Base-by-base conservation (phyloP, 306 rosid species). In the Glycine soja region DNA sequence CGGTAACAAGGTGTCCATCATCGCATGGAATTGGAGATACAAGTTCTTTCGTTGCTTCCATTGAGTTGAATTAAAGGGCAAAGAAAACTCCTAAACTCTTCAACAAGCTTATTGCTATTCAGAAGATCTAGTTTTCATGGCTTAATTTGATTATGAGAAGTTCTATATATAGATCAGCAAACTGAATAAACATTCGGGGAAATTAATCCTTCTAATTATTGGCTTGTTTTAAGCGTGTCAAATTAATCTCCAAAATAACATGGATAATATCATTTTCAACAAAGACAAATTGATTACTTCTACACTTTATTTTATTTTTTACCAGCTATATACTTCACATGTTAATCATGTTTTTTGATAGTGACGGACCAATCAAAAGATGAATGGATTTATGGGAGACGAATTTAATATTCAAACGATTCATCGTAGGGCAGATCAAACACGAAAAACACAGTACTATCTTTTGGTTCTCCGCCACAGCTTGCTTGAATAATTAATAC, bases 1-100 rank as follows among this genome's bases (percentile, higher is more conserved):
- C 63, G 1, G 94, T 90, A 62, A 87, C 77, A 2, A 86, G 34
- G 65, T 83, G 75, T 68, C 88, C 87, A 13, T 86, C 75, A 18
- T 86, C 68, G 46, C 38, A 34, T 34, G 38, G 3, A 34, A 4
- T 34, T 34, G 38, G 38, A 34, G 38, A 34, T 4, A 34, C 38
- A 34, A 34, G 3, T 34, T 4, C 38, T 34, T 34, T 34, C 51
- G 6, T 38, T 64, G 78, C 66, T 63, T 82, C 87, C 87, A 89
- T 82, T 7, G 18, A 76, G 6, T 16, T 45, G 1, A 62, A 62
- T 47, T 47, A 6, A 30, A 32, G 36, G 14, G 65, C 34, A 19
- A 38, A 58, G 24, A 61, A 61, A 30, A 59, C n/a, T 61, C 7
- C 0, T 59, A 5, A 32, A 62, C 42, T 34, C 47, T 12, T 63